A percentile compares a stretch with the other conserved stretches of the same genome.
Evolutionary conservation across 148 eudicot species (phyloP).

Genomic region (Persicaria tinctoria): DNA sequence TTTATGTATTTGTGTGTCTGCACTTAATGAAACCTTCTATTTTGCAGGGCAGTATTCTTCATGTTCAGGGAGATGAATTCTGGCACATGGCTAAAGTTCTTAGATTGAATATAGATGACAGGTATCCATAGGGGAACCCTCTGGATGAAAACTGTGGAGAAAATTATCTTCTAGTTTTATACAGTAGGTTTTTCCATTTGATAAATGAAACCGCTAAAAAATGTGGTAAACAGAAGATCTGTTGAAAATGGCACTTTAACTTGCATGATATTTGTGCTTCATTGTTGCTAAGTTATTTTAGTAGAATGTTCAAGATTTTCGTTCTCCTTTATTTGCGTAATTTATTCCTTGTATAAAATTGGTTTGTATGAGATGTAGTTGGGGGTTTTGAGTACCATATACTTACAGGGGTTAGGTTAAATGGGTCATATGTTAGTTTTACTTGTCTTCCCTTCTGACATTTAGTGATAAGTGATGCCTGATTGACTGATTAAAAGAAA

Average conservation of each 20-base stretch:
- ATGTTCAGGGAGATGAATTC: conserved; percentile 83
- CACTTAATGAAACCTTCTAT: not conserved
- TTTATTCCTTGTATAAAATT: not conserved
- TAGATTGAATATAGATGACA: conserved; percentile 53
- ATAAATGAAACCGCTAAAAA: not conserved
- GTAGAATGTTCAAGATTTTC: not conserved
- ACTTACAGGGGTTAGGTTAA: not conserved
- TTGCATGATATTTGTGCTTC: not conserved
- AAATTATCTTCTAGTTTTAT: not conserved
- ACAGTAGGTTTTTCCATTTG: not conserved
- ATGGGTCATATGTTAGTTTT: not conserved
- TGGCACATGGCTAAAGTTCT: conserved; percentile 95
- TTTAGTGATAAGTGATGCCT: not conserved
- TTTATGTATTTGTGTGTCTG: not conserved
- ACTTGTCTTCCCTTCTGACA: too few relatives aligned
- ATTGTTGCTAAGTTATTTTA: not conserved
- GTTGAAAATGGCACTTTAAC: not conserved
- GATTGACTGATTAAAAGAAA: not conserved
- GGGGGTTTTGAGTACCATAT: not conserved
- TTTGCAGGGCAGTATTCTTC: conserved; percentile 56
- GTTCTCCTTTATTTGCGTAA: too few relatives aligned
- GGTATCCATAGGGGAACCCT: conserved; percentile 32
- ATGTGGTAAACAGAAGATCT: not conserved
- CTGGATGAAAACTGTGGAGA: not conserved
- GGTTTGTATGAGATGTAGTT: not conserved